Conservation (phyloP, 2,329 filamentous ascomycete genomes). For the Talaromyces piceae region DNA sequence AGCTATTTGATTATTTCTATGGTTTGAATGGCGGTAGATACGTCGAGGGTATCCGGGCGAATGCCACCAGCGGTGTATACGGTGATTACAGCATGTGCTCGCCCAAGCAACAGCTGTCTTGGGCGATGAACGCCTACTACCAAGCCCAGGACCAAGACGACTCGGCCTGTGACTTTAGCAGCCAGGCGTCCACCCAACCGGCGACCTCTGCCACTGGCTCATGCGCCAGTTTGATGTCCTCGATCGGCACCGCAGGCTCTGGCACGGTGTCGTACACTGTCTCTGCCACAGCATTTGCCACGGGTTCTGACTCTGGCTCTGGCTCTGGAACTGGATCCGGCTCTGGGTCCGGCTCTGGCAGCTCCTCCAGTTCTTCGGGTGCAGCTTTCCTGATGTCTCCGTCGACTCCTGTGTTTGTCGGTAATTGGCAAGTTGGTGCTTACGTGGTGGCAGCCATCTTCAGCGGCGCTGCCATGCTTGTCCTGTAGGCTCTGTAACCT, state of each 20-base stretch:
- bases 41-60: constrained; percentile 29
- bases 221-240: constrained; percentile 29
- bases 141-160: constrained; percentile 29
- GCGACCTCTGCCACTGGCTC: constrained; percentile 24
- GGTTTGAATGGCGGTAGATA: constrained; percentile 26
- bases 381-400: constrained; percentile 22
- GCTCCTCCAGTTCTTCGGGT: constrained; percentile 27
- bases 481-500: no score
- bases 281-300: constrained; percentile 28
- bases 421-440: constrained; percentile 34
- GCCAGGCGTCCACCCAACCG: constrained; percentile 31
- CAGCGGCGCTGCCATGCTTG: constrained; percentile 40
- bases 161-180: constrained; percentile 39
- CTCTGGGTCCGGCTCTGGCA: constrained; percentile 33
- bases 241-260: constrained; percentile 35
- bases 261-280: constrained; percentile 31
- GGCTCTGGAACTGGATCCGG: constrained; percentile 27
- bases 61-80: constrained; percentile 36
- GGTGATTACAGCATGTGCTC: constrained; percentile 45
- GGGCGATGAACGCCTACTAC: constrained; percentile 42
- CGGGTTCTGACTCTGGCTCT: constrained; percentile 34
- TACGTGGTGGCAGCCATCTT: constrained; percentile 38
- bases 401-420: constrained; percentile 32
- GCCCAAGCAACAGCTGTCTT: constrained; percentile 38
- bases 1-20: constrained; percentile 57